Evolutionary conservation across 495 filamentous ascomycete species (phyloP), one percentile per base, ranked within the genome.

Genomic region (Xylaria sp.): DNA sequence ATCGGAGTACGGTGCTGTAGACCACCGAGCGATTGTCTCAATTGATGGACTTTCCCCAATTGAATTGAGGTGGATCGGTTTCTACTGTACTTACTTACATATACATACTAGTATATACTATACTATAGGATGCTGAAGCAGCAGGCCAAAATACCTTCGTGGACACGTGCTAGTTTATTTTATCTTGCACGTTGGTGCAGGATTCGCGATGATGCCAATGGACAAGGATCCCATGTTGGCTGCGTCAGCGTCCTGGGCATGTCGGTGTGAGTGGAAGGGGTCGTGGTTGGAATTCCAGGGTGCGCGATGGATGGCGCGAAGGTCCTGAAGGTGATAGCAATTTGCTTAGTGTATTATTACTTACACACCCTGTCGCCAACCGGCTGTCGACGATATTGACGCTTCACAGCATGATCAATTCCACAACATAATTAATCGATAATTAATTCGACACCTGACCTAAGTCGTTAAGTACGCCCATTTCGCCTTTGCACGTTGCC

Each of bases 231-330:
- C 52, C 52, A 55, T 55, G 26, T 55, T 29, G 52, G 52, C 52
- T 55, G 52, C 52, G 52, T 55, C 52, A 55, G 52, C 52, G 4
- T 55, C 12, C 31, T 6, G 26, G 52, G 52, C 7, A 29, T 55
- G 52, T 55, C 52, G 52, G 52, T 55, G 52, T 55, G 50, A 29
- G 52, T 55, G 52, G 52, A 55, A 15, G 46, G 46, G n/a, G n/a
- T 19, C 15, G 44, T 1, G n/a, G 50, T 29, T 53, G 52, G 52
- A 29, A 26, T 31, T 31, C 26, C 14, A 31, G 52, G 52, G 52
- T 55, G 26, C 26, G 52, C 52, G 29, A 31, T 31, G 52, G 52
- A 31, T 55, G 5, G 11, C 50, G 11, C n/a, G 19, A 11, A 50
- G 21, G 50, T 24, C 15, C 5, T 55, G 52, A 17, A 19, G 50